Evolutionary conservation across 768 basidiomycete species (phyloP).

Genomic region (Cytidiella melzeri): DNA sequence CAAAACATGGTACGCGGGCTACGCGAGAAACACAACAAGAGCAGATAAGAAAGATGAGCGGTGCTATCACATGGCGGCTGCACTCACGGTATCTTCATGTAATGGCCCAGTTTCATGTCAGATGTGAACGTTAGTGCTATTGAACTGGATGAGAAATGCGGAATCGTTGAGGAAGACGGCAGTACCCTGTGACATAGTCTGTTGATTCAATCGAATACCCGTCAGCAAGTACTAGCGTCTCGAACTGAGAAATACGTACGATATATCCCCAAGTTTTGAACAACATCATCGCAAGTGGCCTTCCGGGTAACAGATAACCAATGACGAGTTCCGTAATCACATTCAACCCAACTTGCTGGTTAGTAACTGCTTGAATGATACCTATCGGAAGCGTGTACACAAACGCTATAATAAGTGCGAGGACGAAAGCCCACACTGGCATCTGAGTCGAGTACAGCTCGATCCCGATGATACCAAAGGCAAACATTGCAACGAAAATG

Average conservation of each 20-base stretch:
- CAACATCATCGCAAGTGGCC: conserved; percentile 72
- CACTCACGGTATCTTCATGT: conserved; percentile 52
- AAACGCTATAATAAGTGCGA: conserved; percentile 23
- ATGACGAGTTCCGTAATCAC: conserved; percentile 73
- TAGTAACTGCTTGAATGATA: conserved; percentile 66
- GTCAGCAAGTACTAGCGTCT: background rate
- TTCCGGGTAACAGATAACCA: conserved; percentile 72
- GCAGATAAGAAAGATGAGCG: conserved; percentile 31
- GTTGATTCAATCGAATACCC: background rate
- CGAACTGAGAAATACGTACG: conserved; percentile 40
- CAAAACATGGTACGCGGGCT: conserved; percentile 31
- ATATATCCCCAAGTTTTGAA: conserved; percentile 64
- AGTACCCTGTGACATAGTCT: conserved; percentile 13
- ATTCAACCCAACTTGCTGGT: conserved; percentile 55
- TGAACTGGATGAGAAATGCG: background rate
- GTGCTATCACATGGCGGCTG: conserved; percentile 30
- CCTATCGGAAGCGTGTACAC: conserved; percentile 46
- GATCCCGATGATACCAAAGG: conserved; percentile 57
- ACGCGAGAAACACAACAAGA: background rate
- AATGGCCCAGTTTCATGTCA: conserved; percentile 76
- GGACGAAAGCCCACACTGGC: conserved; percentile 63
- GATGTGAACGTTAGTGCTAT: conserved; percentile 62
- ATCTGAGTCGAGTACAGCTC: conserved; percentile 64
- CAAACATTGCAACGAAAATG: conserved; percentile 51
- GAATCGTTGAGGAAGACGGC: background rate